A percentile compares a stretch with the other conserved stretches of the same genome.
These are phyloP conservation scores for Chenopodium berlandieri DNA, from an alignment of 148 eudicot genomes.

Conservation along the genomic window DNA sequence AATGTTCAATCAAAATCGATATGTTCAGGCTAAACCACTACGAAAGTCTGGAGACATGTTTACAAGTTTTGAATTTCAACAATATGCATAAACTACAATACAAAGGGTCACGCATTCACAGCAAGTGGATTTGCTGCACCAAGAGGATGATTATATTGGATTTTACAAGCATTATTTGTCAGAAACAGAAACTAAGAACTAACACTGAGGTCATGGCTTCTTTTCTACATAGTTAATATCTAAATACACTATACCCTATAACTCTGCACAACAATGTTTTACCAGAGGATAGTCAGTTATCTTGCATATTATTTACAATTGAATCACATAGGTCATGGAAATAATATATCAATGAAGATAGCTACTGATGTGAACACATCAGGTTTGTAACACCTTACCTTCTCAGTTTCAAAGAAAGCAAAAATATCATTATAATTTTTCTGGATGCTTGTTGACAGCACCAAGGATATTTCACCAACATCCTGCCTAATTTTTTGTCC, in stretches of 20 bases:
- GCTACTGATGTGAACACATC: no score
- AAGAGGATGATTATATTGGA: background rate
- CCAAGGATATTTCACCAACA: constrained; percentile 83
- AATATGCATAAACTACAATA: background rate
- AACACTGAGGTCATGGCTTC: background rate
- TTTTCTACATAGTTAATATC: background rate
- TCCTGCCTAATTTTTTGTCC: constrained; percentile 43
- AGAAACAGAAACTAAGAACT: background rate
- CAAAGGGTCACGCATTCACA: background rate
- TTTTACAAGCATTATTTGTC: background rate
- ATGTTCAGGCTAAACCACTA: no score
- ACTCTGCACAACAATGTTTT: background rate
- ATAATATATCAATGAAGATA: no score
- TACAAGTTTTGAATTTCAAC: background rate
- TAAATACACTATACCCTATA: background rate
- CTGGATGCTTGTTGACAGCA: constrained; percentile 62
- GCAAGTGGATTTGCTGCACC: background rate
- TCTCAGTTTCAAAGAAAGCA: constrained; percentile 51
- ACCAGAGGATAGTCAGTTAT: no score
- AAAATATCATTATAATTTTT: constrained; percentile 49
- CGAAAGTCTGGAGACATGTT: no score
- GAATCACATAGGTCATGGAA: background rate
- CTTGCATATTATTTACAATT: background rate
- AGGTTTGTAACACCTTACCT: constrained; percentile 40
- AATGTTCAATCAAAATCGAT: no score